Conservation (phyloP, 139 green algal genomes). For the Coelastrella sp. region DNA sequence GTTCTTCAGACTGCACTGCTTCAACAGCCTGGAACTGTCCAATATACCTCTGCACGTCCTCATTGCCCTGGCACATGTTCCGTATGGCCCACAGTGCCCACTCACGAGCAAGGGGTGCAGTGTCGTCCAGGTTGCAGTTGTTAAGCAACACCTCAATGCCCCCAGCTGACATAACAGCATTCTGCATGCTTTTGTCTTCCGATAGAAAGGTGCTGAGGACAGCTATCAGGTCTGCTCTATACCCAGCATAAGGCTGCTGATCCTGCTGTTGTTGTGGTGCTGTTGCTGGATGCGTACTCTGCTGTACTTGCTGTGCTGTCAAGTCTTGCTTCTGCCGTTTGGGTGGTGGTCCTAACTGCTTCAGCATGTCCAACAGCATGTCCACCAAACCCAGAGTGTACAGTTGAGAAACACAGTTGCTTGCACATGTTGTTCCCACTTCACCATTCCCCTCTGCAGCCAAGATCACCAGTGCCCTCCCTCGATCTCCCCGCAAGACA, state of each 20-base stretch:
- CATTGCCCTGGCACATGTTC: slow-evolving; percentile 87
- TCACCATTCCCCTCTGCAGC: not conserved
- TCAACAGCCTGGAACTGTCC: slow-evolving; percentile 57
- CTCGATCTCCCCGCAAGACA: not conserved
- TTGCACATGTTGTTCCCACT: no score
- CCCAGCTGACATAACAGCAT: slow-evolving; percentile 49
- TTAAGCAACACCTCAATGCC: slow-evolving; percentile 76
- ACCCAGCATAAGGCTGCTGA: slow-evolving; percentile 71
- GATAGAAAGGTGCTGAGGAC: slow-evolving; percentile 75
- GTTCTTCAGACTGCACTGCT: slow-evolving; percentile 69
- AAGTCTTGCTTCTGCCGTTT: not conserved
- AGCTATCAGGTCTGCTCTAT: slow-evolving; percentile 77
- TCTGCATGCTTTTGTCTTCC: slow-evolving; percentile 53
- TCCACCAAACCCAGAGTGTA: slow-evolving; percentile 21
- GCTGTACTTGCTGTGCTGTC: not conserved
- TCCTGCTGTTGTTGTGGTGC: not conserved
- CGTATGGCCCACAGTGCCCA: slow-evolving; percentile 92
- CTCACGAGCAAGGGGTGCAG: slow-evolving; percentile 81
- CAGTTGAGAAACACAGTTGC: slow-evolving; percentile 8
- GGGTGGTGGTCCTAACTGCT: not conserved
- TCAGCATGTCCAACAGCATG: slow-evolving; percentile 16
- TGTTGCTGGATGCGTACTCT: no score
- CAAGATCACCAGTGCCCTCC: not conserved
- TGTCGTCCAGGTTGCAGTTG: slow-evolving; percentile 71
- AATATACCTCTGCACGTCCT: slow-evolving; percentile 53